Conservation (phyloP, 2,329 filamentous ascomycete species). For the Cladosporium colombiae region DNA sequence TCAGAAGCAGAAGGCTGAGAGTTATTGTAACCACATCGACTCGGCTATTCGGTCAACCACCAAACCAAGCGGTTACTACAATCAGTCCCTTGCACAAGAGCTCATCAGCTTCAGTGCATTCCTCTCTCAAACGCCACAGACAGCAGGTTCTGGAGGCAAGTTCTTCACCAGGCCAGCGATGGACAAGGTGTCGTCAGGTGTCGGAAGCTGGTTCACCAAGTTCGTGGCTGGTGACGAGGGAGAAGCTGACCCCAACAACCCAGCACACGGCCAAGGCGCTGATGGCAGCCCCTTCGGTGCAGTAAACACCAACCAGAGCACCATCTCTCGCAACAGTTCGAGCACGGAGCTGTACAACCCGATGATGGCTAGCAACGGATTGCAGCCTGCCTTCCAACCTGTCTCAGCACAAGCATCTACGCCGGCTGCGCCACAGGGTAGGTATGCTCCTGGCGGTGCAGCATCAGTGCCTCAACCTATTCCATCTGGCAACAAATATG, state of each 20-base stretch:
- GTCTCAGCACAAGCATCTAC: constrained; percentile 15
- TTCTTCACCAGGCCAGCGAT: constrained; percentile 96
- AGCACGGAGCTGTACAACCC: constrained; percentile 74
- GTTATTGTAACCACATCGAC: constrained; percentile 86
- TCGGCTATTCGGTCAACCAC: constrained; percentile 76
- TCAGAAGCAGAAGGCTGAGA: constrained; percentile 75
- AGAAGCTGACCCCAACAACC: constrained; percentile 60
- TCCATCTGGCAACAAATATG: constrained; percentile 15
- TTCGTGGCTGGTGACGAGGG: constrained; percentile 92
- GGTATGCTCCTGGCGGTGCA: constrained; percentile 37
- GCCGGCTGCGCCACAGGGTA: constrained; percentile 27
- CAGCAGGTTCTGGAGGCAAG: constrained; percentile 54
- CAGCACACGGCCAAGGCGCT: constrained; percentile 47
- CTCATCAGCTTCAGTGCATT: constrained; percentile 83
- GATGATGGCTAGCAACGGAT: constrained; percentile 41
- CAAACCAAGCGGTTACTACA: constrained; percentile 82
- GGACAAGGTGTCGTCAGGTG: constrained; percentile 88
- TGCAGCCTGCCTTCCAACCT: constrained; percentile 25
- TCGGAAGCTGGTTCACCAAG: constrained; percentile 92
- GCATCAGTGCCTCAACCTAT: constrained; percentile 10
- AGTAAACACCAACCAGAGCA: constrained; percentile 63
- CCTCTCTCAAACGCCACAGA: constrained; percentile 81
- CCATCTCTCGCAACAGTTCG: constrained; percentile 59
- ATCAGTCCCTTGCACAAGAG: constrained; percentile 69
- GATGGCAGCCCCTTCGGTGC: constrained; percentile 80